These are phyloP conservation scores for Triticum aestivum DNA, from an alignment of 176 grass and related monocot species.

Conservation along the genomic window DNA sequence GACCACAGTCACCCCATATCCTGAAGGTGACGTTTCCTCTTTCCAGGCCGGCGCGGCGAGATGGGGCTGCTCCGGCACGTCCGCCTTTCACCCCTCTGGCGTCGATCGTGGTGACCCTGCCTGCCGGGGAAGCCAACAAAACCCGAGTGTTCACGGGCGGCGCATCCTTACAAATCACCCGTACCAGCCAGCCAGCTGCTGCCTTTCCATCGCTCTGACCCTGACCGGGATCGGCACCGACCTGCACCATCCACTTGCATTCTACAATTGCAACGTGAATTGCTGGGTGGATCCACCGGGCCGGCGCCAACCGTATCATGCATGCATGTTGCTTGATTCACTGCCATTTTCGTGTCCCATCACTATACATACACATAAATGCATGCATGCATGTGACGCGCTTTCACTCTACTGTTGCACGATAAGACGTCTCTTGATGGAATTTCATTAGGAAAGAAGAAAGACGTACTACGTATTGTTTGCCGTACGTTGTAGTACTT, in stretches of 20 bases:
- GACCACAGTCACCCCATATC: background rate
- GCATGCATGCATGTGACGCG: background rate
- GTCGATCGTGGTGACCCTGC: background rate
- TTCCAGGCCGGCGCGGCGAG: no score
- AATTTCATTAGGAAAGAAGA: background rate
- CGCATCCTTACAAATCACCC: conserved; percentile 12
- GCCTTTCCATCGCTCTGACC: background rate
- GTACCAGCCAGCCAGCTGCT: background rate
- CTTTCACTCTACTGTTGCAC: background rate
- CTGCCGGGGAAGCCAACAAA: conserved; percentile 11
- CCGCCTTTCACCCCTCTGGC: no score
- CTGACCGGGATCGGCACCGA: background rate
- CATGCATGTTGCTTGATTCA: background rate
- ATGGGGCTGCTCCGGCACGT: no score
- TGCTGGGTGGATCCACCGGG: background rate
- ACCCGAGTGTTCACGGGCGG: conserved; percentile 26
- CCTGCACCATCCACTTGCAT: background rate
- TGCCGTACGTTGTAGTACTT: no score
- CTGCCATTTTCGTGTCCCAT: background rate
- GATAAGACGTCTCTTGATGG: background rate
- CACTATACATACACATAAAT: background rate
- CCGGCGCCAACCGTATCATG: background rate
- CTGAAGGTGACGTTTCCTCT: background rate
- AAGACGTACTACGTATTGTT: no score
- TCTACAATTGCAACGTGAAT: no score